Evolutionary conservation across 2,329 filamentous ascomycete genomes (phyloP).

Genomic region (Stagonosporopsis chrysanthemi): DNA sequence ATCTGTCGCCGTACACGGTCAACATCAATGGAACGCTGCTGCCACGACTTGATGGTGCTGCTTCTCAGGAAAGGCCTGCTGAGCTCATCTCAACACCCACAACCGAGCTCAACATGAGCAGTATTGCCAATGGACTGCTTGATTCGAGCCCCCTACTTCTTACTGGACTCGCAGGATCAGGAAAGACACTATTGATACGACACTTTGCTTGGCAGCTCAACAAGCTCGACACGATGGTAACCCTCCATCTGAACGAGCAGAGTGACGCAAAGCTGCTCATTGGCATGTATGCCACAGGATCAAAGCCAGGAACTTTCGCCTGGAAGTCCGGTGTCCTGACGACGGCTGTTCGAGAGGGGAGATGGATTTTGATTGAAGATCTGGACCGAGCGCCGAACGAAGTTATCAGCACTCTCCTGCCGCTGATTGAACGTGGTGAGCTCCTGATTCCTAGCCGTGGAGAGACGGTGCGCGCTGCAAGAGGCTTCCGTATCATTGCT

Average conservation of each 20-base stretch:
- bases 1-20: slow-evolving; percentile 43
- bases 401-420: slow-evolving; percentile 89
- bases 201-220: slow-evolving; percentile 82
- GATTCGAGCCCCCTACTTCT: slow-evolving; percentile 76
- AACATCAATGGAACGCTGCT: slow-evolving; percentile 49
- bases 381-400: slow-evolving; percentile 93
- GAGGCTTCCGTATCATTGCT: slow-evolving; percentile 88
- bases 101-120: slow-evolving; percentile 73
- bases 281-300: slow-evolving; percentile 90
- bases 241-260: slow-evolving; percentile 95
- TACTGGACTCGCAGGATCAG: slow-evolving; percentile 82
- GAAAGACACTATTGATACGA: slow-evolving; percentile 87
- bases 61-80: slow-evolving; percentile 36
- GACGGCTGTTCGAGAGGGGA: slow-evolving; percentile 89
- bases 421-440: slow-evolving; percentile 91
- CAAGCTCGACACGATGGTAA: slow-evolving; percentile 84
- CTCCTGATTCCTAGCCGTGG: slow-evolving; percentile 88
- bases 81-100: slow-evolving; percentile 71
- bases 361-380: slow-evolving; percentile 98
- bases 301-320: slow-evolving; percentile 84
- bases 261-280: slow-evolving; percentile 97
- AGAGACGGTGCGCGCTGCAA: slow-evolving; percentile 81
- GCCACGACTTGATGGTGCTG: slow-evolving; percentile 45
- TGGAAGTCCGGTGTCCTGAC: slow-evolving; percentile 95
- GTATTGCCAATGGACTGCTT: slow-evolving; percentile 72